Base-by-base conservation (phyloP, 441 rosid species). In the Gossypium schwendimanii region DNA sequence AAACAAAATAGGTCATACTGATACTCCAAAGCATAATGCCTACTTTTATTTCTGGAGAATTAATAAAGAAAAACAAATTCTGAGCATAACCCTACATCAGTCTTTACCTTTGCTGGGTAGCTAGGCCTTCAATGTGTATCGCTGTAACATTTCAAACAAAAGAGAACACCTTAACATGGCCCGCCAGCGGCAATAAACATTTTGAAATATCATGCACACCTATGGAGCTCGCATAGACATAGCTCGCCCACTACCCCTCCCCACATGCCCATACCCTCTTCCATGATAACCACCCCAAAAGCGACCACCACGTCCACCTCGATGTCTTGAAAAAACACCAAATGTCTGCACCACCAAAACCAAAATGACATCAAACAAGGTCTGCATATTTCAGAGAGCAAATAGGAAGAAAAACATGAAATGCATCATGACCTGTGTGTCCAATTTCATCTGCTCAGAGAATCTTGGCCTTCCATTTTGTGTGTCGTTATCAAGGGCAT, bases 381-480 rank as follows among this genome's bases (percentile, higher is more conserved):
- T 21, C 55, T 71, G n/a, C 21, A 24, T 28, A 39, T 63, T 24
- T 3, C 58, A 0, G 52, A 6, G 74, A 41, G 60, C 63, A 55
- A 5, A 71, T 10, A 41, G 58, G 75, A 26, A 18, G 67, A 47
- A 3, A 61, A 3, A 26, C 2, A 44, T 39, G 47, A 55, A 44
- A 47, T 1, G 31, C 31, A 72, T 28, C 31, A 74, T 23, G 74
- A 90, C 97, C 97, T 90, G 93, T 1, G 96, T 87, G 84, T 92
- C 96, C 55, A 90, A 77, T 78, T 90, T 92, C 84, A 82, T 73
- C 78, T 85, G 97, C 89, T 90, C 97, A 1, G 93, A 87, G 86
- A 85, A 92, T 73, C 81, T 87, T 23, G 91, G 80, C 78, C 97
- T 92, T 80, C 89, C 85, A 70, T 75, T 87, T 67, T 84, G 97